These are phyloP conservation scores for Gossypium rotundifolium DNA, from an alignment of 345 rosid genomes.

Conservation along the genomic window DNA sequence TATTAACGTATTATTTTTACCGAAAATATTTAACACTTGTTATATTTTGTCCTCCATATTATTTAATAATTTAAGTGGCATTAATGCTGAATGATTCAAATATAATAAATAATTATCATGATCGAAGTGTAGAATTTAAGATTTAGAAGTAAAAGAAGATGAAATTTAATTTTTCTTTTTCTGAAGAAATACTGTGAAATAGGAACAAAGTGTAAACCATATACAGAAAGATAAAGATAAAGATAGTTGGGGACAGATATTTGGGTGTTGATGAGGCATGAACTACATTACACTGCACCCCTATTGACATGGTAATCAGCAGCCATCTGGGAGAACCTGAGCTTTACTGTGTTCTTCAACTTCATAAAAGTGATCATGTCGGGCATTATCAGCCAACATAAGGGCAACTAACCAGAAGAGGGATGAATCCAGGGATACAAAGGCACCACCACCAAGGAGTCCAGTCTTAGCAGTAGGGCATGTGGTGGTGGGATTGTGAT, in stretches of 20 bases:
- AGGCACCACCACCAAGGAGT: constrained; percentile 83
- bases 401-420: constrained; percentile 79
- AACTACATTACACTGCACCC: background rate
- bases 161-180: too few species aligned
- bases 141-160: background rate
- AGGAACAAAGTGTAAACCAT: background rate
- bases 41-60: too few species aligned
- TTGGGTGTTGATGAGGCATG: background rate
- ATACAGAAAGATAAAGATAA: background rate
- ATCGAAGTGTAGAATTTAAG: background rate
- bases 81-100: too few species aligned
- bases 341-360: constrained; percentile 18
- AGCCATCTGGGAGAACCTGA: background rate
- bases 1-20: too few species aligned
- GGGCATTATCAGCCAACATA: constrained; percentile 75
- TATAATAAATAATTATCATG: too few species aligned
- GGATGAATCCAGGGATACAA: constrained; percentile 80
- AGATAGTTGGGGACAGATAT: background rate
- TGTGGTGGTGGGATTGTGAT: constrained; percentile 32
- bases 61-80: too few species aligned
- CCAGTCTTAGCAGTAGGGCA: constrained; percentile 92
- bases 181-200: background rate
- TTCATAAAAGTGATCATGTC: constrained; percentile 79
- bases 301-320: background rate
- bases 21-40: too few species aligned